These are phyloP conservation scores for Rhodotorula sp. DNA, from an alignment of 1,284 basidiomycete genomes.

Conservation along the genomic window DNA sequence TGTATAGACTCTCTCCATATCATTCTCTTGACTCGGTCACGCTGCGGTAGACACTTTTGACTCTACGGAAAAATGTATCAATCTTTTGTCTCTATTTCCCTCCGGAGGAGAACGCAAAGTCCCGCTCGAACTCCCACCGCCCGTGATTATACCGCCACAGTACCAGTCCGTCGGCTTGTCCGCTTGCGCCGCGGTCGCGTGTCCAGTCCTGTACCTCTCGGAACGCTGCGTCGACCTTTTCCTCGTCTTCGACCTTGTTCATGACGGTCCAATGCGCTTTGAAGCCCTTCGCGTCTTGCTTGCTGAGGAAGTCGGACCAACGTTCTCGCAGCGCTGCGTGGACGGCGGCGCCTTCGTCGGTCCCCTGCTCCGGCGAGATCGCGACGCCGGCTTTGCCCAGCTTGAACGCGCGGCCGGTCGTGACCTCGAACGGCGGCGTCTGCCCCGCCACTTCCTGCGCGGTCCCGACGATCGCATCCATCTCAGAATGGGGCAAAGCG, in stretches of 20 bases:
- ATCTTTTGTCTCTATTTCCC: neutral
- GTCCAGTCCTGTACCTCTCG: slow-evolving; percentile 11
- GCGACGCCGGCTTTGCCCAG: slow-evolving; percentile 31
- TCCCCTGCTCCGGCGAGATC: slow-evolving; percentile 15
- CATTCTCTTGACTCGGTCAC: neutral
- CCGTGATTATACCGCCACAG: slow-evolving; percentile 25
- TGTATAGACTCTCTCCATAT: neutral
- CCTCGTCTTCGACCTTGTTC: slow-evolving; percentile 27
- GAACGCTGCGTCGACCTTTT: slow-evolving; percentile 16
- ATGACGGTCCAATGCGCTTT: slow-evolving; percentile 30
- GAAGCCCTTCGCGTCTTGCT: slow-evolving; percentile 30
- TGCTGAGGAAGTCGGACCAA: slow-evolving; percentile 19
- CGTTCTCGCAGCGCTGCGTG: slow-evolving; percentile 19
- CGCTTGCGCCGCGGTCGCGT: slow-evolving; percentile 6
- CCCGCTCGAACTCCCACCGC: slow-evolving; percentile 15
- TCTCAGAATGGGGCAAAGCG: slow-evolving; percentile 21
- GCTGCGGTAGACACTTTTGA: too few relatives aligned
- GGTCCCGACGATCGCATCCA: neutral
- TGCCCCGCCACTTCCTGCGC: neutral
- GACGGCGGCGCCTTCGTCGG: slow-evolving; percentile 5
- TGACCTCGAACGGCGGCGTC: slow-evolving; percentile 14
- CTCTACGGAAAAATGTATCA: neutral
- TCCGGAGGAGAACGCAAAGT: slow-evolving; percentile 14
- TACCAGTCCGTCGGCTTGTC: slow-evolving; percentile 18
- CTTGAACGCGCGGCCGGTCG: slow-evolving; percentile 17